These are phyloP conservation scores for Phialocephala subalpina DNA, from an alignment of 2,329 filamentous ascomycete species.

Conservation along the genomic window DNA sequence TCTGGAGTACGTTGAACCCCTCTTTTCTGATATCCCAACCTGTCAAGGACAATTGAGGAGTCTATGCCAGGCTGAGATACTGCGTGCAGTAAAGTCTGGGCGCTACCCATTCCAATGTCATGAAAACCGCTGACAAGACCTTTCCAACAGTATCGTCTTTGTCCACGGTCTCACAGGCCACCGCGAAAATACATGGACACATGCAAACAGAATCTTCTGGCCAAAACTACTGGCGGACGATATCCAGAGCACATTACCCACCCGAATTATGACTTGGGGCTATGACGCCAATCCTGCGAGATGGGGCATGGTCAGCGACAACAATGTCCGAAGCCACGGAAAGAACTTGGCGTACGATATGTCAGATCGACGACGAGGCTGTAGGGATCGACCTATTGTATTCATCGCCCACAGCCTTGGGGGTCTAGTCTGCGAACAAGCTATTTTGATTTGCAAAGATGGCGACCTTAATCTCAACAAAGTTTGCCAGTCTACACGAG, in stretches of 20 bases:
- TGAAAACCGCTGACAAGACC: too few relatives aligned
- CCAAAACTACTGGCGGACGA: constrained; percentile 21
- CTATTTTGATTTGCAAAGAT: constrained; percentile 23
- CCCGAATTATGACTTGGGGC: constrained; percentile 47
- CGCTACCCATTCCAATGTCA: too few relatives aligned
- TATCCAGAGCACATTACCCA: constrained; percentile 19
- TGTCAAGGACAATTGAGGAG: too few relatives aligned
- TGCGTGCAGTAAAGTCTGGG: too few relatives aligned
- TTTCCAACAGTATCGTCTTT: constrained; percentile 45
- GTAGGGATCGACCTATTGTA: constrained; percentile 27
- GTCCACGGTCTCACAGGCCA: constrained; percentile 52
- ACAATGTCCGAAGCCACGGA: constrained; percentile 28
- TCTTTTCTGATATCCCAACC: too few relatives aligned
- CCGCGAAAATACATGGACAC: constrained; percentile 50
- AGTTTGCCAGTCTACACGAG: constrained; percentile 22
- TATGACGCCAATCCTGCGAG: constrained; percentile 42
- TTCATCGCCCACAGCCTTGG: constrained; percentile 33
- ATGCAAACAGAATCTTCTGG: constrained; percentile 28
- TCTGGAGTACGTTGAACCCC: too few relatives aligned
- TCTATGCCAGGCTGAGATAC: too few relatives aligned
- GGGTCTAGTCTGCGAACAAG: constrained; percentile 31
- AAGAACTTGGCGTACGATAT: constrained; percentile 24
- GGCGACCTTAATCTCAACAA: constrained; percentile 15
- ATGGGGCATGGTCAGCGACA: constrained; percentile 17
- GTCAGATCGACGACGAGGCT: constrained; percentile 15